Evolutionary conservation across 345 rosid species (phyloP), one percentile per base, ranked within the genome.

Genomic region (Salix purpurea): DNA sequence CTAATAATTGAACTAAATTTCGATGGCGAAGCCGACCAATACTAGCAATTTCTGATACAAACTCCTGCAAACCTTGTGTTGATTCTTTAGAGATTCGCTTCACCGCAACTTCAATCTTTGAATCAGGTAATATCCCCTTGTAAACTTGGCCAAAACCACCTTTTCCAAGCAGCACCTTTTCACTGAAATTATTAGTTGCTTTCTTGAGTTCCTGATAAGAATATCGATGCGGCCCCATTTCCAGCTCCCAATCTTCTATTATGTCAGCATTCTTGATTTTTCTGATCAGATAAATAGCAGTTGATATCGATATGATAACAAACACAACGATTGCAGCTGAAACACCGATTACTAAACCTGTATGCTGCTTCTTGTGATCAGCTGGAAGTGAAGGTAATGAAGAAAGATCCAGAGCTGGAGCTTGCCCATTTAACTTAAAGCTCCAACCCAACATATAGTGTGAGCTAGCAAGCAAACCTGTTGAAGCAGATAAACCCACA

Each of bases 401-500:
- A 72, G 79, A 76, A 66, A 80, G 83, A 80, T 80, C 83, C 79
- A 80, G 72, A 40, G 15, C 26, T 56, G 23, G 58, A 60, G 83
- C 34, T 66, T 58, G 65, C 19, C 83, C 83, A 24, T 80, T 65
- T 9, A 80, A 32, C 26, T 72, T 80, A 26, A 80, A 80, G 56
- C 83, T 71, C 83, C 83, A 80, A 3, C 79, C 79, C 26, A 80
- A 36, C 6, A 80, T 32, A 68, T 71, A 80, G 56, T 80, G 83
- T 4, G 83, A 80, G 70, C 83, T 80, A 32, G 79, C 79, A 4
- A 71, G 79, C 70, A 76, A 71, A 21, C 83, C 79, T 2, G 83
- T 80, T 10, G 83, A 80, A 66, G 83, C 46, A 23, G 83, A 76
- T 60, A 80, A 80, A 11, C 83, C 83, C 19, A 80, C 79, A 11